phyloP scores from a whole-genome alignment of 495 filamentous ascomycete species.

The Annulohypoxylon bovei region DNA sequence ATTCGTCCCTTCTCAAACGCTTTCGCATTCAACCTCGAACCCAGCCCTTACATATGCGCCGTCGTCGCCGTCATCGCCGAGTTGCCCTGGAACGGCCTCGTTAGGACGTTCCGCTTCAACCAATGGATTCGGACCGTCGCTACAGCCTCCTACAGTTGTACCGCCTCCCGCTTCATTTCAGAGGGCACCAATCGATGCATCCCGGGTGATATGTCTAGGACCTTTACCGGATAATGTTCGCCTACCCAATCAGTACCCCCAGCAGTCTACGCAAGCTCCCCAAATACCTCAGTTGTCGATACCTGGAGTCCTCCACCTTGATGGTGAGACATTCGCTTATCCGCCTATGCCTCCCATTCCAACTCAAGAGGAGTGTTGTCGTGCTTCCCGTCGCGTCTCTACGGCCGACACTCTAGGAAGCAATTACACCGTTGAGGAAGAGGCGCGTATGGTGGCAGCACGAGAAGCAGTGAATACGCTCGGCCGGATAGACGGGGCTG shows the following conservation, averaged over 20 bases:
- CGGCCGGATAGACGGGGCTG: constrained; percentile 48
- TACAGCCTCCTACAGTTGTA: constrained; percentile 36
- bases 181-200: constrained; percentile 60
- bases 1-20: constrained; percentile 44
- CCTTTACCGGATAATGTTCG: constrained; percentile 61
- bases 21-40: constrained; percentile 43
- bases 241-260: constrained; percentile 49
- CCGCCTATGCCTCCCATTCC: constrained; percentile 34
- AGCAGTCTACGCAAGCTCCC: neutral
- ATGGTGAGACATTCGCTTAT: constrained; percentile 40
- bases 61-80: constrained; percentile 48
- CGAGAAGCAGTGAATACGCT: constrained; percentile 13
- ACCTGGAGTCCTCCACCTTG: constrained; percentile 49
- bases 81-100: constrained; percentile 47
- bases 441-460: constrained; percentile 53
- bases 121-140: constrained; percentile 44
- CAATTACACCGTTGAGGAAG: constrained; percentile 62
- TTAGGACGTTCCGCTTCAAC: constrained; percentile 50
- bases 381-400: constrained; percentile 43
- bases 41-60: constrained; percentile 48
- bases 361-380: constrained; percentile 21
- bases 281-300: constrained; percentile 35
- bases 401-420: constrained; percentile 59
- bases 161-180: constrained; percentile 52
- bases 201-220: constrained; percentile 61